Conservation (phyloP, 257 asterid species). For the Lycium ferocissimum region DNA sequence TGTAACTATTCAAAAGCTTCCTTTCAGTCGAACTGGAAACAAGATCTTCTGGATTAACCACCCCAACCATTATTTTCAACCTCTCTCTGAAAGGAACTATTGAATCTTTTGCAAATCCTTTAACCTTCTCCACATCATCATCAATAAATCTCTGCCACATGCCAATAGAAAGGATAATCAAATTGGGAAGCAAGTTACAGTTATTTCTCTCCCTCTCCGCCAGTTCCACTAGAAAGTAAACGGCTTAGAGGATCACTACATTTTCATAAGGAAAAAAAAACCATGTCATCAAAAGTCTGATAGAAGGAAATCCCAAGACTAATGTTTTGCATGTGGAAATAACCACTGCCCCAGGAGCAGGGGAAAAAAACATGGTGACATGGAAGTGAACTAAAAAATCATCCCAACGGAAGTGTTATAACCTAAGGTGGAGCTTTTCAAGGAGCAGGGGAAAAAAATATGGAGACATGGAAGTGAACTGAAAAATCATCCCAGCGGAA, state of each 20-base stretch:
- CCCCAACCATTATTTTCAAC: slow-evolving; percentile 85
- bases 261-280: background rate
- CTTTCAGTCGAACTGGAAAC: slow-evolving; percentile 74
- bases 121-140: slow-evolving; percentile 73
- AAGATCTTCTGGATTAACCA: slow-evolving; percentile 77
- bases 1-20: slow-evolving; percentile 78
- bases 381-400: background rate
- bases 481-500: background rate
- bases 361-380: background rate
- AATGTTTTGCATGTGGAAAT: background rate
- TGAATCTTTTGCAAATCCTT: slow-evolving; percentile 73
- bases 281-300: background rate
- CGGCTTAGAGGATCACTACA: background rate
- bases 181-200: background rate
- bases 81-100: slow-evolving; percentile 73
- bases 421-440: too few relatives aligned
- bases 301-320: background rate
- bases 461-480: background rate
- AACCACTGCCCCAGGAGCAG: background rate
- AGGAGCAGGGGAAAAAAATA: background rate
- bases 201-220: background rate
- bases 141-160: slow-evolving; percentile 63
- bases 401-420: background rate
- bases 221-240: background rate
- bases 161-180: background rate